These are phyloP conservation scores for Solanum dulcamara DNA, from an alignment of 257 asterid genomes.

Conservation along the genomic window DNA sequence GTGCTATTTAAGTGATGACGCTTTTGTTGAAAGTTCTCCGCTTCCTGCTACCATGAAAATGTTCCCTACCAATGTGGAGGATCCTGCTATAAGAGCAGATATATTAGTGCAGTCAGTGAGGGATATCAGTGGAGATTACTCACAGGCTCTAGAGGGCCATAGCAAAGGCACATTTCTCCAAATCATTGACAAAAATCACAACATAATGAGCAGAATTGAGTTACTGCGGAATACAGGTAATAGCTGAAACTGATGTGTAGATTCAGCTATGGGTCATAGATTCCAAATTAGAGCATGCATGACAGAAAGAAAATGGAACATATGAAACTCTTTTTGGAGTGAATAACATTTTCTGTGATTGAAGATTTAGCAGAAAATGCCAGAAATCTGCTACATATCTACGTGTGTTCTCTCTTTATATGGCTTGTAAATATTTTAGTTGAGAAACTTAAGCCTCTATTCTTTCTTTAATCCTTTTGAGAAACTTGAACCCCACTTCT, in stretches of 20 bases:
- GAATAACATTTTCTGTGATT: background rate
- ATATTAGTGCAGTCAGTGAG: constrained; percentile 62
- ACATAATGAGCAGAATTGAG: constrained; percentile 53
- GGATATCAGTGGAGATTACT: constrained; percentile 38
- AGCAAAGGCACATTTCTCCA: constrained; percentile 60
- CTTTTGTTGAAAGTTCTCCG: constrained; percentile 39
- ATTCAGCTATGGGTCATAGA: background rate
- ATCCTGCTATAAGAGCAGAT: constrained; percentile 79
- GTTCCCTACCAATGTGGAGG: constrained; percentile 90
- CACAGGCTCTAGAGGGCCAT: constrained; percentile 15
- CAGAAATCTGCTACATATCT: background rate
- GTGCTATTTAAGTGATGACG: constrained; percentile 82
- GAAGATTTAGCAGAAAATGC: background rate
- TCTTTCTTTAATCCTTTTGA: background rate
- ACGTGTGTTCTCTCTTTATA: background rate
- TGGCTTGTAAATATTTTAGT: background rate
- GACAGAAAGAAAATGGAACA: background rate
- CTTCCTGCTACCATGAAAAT: constrained; percentile 59
- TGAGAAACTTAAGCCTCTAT: background rate
- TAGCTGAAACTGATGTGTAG: background rate
- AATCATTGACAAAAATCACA: constrained; percentile 55
- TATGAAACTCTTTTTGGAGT: background rate
- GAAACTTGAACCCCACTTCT: background rate
- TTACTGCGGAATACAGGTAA: constrained; percentile 52
- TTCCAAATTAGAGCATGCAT: background rate